phyloP scores from a whole-genome alignment of 2,329 filamentous ascomycete genomes.

The Huntiella abstrusa region DNA sequence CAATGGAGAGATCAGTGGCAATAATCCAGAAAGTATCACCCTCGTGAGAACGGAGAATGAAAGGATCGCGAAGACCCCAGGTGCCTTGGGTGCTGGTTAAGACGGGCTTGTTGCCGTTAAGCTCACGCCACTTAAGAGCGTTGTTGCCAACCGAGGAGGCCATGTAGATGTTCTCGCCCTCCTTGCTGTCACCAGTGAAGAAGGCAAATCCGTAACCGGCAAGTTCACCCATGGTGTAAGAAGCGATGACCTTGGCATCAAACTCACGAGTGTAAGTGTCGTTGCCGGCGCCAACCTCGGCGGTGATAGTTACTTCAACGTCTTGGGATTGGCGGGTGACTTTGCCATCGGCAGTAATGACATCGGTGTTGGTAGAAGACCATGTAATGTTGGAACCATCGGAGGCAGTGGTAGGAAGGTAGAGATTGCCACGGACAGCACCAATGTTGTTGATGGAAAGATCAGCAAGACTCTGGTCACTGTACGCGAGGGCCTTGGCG shows the following conservation, averaged over 20 bases:
- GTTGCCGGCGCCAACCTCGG: constrained; percentile 16
- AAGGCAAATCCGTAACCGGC: constrained; percentile 33
- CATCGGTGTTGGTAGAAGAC: constrained; percentile 18
- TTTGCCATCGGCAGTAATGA: constrained; percentile 20
- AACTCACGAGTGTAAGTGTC: constrained; percentile 15
- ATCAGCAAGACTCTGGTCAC: constrained; percentile 12
- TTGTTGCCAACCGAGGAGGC: constrained; percentile 33
- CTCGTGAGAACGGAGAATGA: constrained; percentile 30
- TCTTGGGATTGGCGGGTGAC: constrained; percentile 18
- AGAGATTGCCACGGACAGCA: constrained; percentile 22
- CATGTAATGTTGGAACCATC: constrained; percentile 19
- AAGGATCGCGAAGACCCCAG: constrained; percentile 31
- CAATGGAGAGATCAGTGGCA: constrained; percentile 34
- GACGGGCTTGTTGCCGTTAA: constrained; percentile 28
- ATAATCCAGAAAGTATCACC: constrained; percentile 32
- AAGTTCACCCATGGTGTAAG: constrained; percentile 17
- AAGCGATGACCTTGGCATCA: constrained; percentile 19
- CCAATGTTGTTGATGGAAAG: constrained; percentile 19
- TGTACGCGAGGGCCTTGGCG: constrained; percentile 4
- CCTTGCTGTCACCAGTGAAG: constrained; percentile 26
- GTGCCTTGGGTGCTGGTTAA: constrained; percentile 28
- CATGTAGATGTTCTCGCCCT: constrained; percentile 33
- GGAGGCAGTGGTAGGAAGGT: constrained; percentile 17
- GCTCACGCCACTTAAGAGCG: constrained; percentile 29
- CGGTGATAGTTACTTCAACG: constrained; percentile 19